Conservation (phyloP, 106 monocot genomes). For the Dendrobium officinale region DNA sequence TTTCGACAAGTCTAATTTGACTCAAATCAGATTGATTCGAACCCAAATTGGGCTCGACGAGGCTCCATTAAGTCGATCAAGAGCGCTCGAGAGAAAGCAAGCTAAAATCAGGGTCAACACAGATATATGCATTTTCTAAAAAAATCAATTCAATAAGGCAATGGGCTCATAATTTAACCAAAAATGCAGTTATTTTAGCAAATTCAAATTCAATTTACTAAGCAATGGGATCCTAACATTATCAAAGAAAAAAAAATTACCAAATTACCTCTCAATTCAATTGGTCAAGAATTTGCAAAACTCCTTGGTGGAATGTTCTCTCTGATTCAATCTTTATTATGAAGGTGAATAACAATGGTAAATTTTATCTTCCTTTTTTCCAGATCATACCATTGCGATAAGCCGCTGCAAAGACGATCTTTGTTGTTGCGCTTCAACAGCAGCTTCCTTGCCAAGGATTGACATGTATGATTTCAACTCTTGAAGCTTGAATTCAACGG, state of each 20-base stretch:
- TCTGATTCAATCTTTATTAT: constrained; percentile 82
- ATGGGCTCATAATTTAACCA: neutral
- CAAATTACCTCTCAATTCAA: constrained; percentile 55
- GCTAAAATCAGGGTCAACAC: too few species aligned
- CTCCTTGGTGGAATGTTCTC: constrained; percentile 72
- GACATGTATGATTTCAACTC: constrained; percentile 85
- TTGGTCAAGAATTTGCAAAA: constrained; percentile 79
- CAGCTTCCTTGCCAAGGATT: constrained; percentile 83
- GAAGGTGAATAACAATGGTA: neutral
- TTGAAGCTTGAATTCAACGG: constrained; percentile 72
- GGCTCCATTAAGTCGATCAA: too few species aligned
- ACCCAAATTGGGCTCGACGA: too few species aligned
- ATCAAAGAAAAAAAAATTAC: neutral
- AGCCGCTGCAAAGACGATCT: constrained; percentile 80
- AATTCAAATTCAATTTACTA: too few species aligned
- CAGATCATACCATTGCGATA: constrained; percentile 66
- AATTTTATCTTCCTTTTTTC: too few species aligned
- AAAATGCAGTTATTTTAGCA: neutral
- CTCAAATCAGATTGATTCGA: too few species aligned
- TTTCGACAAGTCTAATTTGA: too few species aligned
- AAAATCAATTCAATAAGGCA: neutral
- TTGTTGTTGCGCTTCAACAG: constrained; percentile 90
- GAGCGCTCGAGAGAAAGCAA: too few species aligned
- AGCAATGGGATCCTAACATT: neutral
- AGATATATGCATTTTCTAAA: neutral